These are phyloP conservation scores for Globomyces sp. DNA, from an alignment of 371 early-diverging fungal genomes.

Conservation along the genomic window DNA sequence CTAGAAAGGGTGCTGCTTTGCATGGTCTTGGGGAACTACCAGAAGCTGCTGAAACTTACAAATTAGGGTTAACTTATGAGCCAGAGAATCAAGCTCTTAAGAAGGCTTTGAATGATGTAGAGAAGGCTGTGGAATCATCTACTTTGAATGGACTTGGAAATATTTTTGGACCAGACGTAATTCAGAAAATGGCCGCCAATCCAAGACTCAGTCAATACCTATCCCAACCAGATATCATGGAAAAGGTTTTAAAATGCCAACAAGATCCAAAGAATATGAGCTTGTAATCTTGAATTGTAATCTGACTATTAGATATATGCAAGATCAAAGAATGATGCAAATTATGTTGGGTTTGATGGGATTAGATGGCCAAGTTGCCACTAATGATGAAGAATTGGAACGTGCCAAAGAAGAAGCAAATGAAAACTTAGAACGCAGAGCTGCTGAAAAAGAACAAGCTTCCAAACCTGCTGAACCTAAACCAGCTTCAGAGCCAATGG, in stretches of 20 bases:
- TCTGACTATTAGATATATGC: slow-evolving; percentile 43
- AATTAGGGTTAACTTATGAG: slow-evolving; percentile 71
- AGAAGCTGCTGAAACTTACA: slow-evolving; percentile 72
- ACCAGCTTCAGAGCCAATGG: slow-evolving; percentile 37
- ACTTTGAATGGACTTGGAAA: slow-evolving; percentile 26
- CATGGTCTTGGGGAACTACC: slow-evolving; percentile 63
- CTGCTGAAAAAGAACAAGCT: slow-evolving; percentile 5
- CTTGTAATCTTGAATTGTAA: neutral
- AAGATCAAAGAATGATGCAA: slow-evolving; percentile 73
- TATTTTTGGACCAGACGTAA: slow-evolving; percentile 65
- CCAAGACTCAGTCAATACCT: slow-evolving; percentile 68
- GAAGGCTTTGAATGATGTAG: slow-evolving; percentile 70
- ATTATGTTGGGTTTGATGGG: slow-evolving; percentile 74
- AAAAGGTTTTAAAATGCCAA: slow-evolving; percentile 59
- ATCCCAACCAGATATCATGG: slow-evolving; percentile 68
- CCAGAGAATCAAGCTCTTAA: slow-evolving; percentile 67
- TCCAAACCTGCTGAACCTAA: slow-evolving; percentile 31
- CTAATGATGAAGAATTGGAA: slow-evolving; percentile 27
- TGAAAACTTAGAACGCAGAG: slow-evolving; percentile 22
- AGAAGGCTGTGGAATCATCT: slow-evolving; percentile 25
- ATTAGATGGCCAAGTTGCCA: slow-evolving; percentile 54
- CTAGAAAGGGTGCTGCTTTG: slow-evolving; percentile 82
- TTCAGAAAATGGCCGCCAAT: slow-evolving; percentile 73
- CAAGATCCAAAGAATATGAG: slow-evolving; percentile 41
- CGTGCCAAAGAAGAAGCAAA: slow-evolving; percentile 17